Evolutionary conservation across 2,329 filamentous ascomycete genomes (phyloP).

Genomic region (Hypoxylon sp.): DNA sequence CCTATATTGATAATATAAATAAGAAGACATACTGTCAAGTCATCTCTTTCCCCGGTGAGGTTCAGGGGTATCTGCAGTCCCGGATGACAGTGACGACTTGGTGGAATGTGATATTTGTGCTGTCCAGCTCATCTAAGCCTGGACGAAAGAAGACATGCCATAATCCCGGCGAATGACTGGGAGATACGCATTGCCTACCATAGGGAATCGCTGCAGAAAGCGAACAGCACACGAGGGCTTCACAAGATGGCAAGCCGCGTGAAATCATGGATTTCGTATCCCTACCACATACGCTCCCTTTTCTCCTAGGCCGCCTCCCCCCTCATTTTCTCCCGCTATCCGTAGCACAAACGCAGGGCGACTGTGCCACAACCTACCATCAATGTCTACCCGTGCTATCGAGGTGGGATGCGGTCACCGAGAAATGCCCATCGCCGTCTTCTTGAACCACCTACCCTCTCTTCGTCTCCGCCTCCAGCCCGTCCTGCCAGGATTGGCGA

Average conservation of each 20-base stretch:
- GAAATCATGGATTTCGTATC: conserved; percentile 5
- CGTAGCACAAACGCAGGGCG: conserved; percentile 21
- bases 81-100: too few species aligned
- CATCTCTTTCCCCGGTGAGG: background rate
- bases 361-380: conserved; percentile 9
- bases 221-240: background rate
- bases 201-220: background rate
- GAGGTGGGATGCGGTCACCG: background rate
- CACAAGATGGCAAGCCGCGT: conserved; percentile 2
- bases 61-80: conserved; percentile 6
- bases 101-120: too few species aligned
- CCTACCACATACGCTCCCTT: conserved; percentile 22
- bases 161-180: too few species aligned
- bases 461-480: background rate
- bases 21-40: conserved; percentile 10
- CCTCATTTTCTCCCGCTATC: conserved; percentile 9
- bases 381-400: conserved; percentile 1
- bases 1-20: conserved; percentile 21
- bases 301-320: conserved; percentile 19
- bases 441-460: background rate
- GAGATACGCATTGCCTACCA: background rate
- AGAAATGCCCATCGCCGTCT: conserved; percentile 4
- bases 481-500: background rate
- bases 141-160: too few species aligned
- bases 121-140: background rate